Conservation (phyloP, 2,329 filamentous ascomycete genomes). For the Fusarium robinianum region DNA sequence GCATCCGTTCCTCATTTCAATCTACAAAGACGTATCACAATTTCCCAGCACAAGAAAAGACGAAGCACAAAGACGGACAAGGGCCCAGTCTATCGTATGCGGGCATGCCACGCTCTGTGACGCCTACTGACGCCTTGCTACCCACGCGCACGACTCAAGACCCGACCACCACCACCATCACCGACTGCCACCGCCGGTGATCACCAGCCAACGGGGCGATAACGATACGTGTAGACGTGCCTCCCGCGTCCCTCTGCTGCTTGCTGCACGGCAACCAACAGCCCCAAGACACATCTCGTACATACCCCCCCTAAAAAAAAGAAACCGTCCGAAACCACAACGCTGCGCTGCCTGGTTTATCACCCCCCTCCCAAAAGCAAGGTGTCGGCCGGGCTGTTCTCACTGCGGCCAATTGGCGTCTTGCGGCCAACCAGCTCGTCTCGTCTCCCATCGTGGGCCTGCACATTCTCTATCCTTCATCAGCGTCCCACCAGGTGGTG, state of each 20-base stretch:
- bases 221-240: too few relatives aligned
- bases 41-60: slow-evolving; percentile 6
- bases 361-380: slow-evolving; percentile 23
- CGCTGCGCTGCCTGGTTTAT: slow-evolving; percentile 3
- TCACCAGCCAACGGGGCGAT: slow-evolving; percentile 22
- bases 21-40: too few relatives aligned
- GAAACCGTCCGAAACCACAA: slow-evolving; percentile 20
- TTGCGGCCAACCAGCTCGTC: slow-evolving; percentile 25
- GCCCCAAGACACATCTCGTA: slow-evolving; percentile 3
- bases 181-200: slow-evolving; percentile 26
- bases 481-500: too few relatives aligned
- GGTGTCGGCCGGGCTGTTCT: slow-evolving; percentile 1
- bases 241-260: too few relatives aligned
- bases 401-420: slow-evolving; percentile 18
- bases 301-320: too few relatives aligned
- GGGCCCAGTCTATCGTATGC: slow-evolving; percentile 3
- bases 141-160: slow-evolving; percentile 7
- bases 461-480: neutral
- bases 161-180: slow-evolving; percentile 12
- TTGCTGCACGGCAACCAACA: slow-evolving; percentile 14
- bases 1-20: slow-evolving; percentile 11
- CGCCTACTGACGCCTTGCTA: neutral
- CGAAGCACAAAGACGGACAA: neutral
- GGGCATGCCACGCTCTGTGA: slow-evolving; percentile 13
- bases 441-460: slow-evolving; percentile 19